Conservation (phyloP, 768 basidiomycete species). For the Mrakia hoshinonis region DNA sequence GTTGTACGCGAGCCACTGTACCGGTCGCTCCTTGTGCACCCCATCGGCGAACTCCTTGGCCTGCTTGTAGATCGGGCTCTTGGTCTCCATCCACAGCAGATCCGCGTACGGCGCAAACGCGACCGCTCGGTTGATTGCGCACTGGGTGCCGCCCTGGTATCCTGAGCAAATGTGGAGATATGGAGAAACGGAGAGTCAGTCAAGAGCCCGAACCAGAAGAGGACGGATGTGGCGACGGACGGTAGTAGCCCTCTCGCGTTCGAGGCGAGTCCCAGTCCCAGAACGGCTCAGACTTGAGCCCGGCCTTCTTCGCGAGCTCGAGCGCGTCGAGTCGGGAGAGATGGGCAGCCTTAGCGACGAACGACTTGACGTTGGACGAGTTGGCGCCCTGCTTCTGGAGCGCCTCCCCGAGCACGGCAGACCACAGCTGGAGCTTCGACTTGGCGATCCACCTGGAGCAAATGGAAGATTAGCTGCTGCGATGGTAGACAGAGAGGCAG, state of each 20-base stretch:
- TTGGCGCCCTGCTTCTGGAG: slow-evolving; percentile 45
- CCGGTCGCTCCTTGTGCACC: slow-evolving; percentile 52
- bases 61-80: slow-evolving; percentile 82
- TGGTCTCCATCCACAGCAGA: slow-evolving; percentile 63
- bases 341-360: slow-evolving; percentile 45
- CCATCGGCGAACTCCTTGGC: slow-evolving; percentile 86
- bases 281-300: slow-evolving; percentile 62
- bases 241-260: slow-evolving; percentile 91
- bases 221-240: background rate
- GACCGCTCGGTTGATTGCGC: slow-evolving; percentile 72
- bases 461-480: background rate
- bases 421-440: slow-evolving; percentile 75
- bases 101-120: slow-evolving; percentile 83
- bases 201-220: background rate
- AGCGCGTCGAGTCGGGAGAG: slow-evolving; percentile 63
- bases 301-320: slow-evolving; percentile 65
- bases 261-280: slow-evolving; percentile 94
- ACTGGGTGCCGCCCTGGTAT: slow-evolving; percentile 92
- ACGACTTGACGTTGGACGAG: slow-evolving; percentile 2
- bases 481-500: background rate
- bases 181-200: background rate
- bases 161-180: slow-evolving; percentile 36
- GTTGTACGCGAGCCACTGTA: slow-evolving; percentile 72
- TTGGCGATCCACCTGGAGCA: slow-evolving; percentile 47
- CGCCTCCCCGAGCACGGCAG: slow-evolving; percentile 60